A percentile compares a stretch with the other conserved stretches of the same genome.
Conservation (phyloP, 1,139 yeast genomes). For the Kodamaea fungicola region DNA sequence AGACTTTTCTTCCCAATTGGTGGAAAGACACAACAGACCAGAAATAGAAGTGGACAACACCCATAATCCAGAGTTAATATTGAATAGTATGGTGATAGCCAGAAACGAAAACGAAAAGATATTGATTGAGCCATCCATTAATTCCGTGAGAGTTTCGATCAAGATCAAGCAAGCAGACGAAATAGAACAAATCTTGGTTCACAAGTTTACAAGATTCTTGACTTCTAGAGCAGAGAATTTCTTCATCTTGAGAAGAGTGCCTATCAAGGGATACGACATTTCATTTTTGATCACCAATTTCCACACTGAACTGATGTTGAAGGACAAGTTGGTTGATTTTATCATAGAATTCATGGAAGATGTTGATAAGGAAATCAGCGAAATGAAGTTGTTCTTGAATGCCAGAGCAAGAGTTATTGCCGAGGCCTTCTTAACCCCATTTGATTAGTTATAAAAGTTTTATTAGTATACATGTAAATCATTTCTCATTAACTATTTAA, state of each 20-base stretch:
- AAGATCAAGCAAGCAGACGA: constrained; percentile 97
- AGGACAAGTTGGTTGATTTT: constrained; percentile 92
- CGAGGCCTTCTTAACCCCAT: constrained; percentile 82
- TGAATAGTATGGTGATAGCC: constrained; percentile 87
- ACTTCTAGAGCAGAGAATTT: constrained; percentile 96
- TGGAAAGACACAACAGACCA: constrained; percentile 96
- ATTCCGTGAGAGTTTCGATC: constrained; percentile 83
- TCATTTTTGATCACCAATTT: constrained; percentile 89
- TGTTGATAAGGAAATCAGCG: constrained; percentile 97
- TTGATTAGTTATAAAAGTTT: constrained; percentile 38
- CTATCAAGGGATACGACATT: constrained; percentile 88
- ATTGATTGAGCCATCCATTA: constrained; percentile 89
- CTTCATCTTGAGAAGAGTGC: constrained; percentile 85
- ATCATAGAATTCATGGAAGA: constrained; percentile 98
- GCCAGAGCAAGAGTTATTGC: constrained; percentile 98
- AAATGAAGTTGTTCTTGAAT: constrained; percentile 93
- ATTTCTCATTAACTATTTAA: too few species aligned
- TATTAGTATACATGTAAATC: too few species aligned
- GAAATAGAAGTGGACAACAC: constrained; percentile 78
- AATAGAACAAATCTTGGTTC: constrained; percentile 90
- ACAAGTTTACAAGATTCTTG: constrained; percentile 87
- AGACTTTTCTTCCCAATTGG: constrained; percentile 91
- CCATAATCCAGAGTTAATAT: constrained; percentile 71
- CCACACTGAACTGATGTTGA: constrained; percentile 94
- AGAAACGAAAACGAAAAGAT: constrained; percentile 94